Base-by-base conservation (phyloP, 495 filamentous ascomycete genomes). In the Astrocystis sublimbata region DNA sequence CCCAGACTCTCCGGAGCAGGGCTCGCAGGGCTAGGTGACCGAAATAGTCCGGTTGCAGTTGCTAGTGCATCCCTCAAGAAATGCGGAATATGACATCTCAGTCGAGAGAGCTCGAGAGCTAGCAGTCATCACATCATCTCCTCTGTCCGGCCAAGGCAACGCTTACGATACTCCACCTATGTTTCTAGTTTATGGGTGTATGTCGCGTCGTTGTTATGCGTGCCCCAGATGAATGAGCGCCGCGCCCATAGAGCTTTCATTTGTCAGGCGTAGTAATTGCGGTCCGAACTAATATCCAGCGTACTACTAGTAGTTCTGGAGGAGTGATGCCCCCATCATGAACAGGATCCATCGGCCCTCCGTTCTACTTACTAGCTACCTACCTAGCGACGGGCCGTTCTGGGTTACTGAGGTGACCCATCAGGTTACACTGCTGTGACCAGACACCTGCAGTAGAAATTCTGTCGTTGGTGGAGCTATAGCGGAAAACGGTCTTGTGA, bases 401-500 rank as follows among this genome's bases (percentile, higher is more conserved):
- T 49, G 26, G 3, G 49, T 36, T 36, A 6, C 45, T n/a, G 31
- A 52, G n/a, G 38, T 61, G 58, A 46, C 40, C 47, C 42, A 42
- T 61, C 58, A 61, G 26, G 49, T 46, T 53, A 41, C 58, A 61
- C 58, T n/a, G 35, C 49, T 26, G 47, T 33, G 47, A 53, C 15
- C 3, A 35, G 58, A 21, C 33, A 9, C 52, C 8, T n/a, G 35
- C 40, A 13, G 41, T 61, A 26, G 28, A n/a, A 24, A 31, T 36
- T 24, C 21, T 38, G 26, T 28, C 36, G 41, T 46, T 15, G 58
- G n/a, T 9, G 42, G n/a, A 40, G 5, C 26, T 24, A 47, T 33
- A 24, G 42, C 36, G 57, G 49, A 23, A 41, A n/a, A 33, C 52
- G 46, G 28, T 53, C 58, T 24, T 53, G 58, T 61, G 58, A 61